phyloP scores from a whole-genome alignment of 2,329 filamentous ascomycete species.

The Hysterium pulicare region DNA sequence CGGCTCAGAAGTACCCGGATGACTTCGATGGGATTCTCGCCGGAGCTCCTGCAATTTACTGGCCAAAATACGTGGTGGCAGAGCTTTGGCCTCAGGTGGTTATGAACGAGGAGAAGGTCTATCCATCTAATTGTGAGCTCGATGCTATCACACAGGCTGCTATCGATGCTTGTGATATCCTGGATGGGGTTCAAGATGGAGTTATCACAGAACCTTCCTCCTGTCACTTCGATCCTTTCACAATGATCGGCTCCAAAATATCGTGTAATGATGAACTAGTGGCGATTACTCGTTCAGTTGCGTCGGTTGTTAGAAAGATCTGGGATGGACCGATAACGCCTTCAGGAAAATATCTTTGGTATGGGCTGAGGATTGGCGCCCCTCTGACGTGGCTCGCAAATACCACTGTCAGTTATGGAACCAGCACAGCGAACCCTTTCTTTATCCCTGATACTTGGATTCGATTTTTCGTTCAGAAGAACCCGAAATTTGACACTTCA shows the following conservation, averaged over 20 bases:
- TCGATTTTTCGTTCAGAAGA: background rate
- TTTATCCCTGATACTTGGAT: conserved; percentile 2
- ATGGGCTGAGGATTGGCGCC: too few relatives aligned
- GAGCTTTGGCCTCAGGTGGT: conserved; percentile 26
- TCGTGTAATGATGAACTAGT: background rate
- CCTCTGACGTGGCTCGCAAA: too few relatives aligned
- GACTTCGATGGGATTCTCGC: conserved; percentile 58
- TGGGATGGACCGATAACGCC: background rate
- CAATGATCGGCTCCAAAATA: conserved; percentile 2
- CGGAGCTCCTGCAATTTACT: conserved; percentile 38
- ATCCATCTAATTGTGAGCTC: conserved; percentile 3
- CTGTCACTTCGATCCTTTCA: conserved; percentile 8
- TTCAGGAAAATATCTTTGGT: background rate
- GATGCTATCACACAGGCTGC: conserved; percentile 3
- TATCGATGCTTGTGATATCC: conserved; percentile 2
- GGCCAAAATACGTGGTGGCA: conserved; percentile 16
- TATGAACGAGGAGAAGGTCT: conserved; percentile 23
- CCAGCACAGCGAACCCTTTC: conserved; percentile 1
- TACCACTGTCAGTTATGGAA: background rate
- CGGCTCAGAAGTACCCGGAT: conserved; percentile 51
- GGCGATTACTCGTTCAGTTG: background rate
- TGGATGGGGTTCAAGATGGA: conserved; percentile 6
- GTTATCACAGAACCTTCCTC: conserved; percentile 6
- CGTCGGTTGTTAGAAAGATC: background rate
- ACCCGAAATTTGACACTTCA: conserved; percentile 2